These are phyloP conservation scores for Diaporthe australafricana DNA, from an alignment of 2,329 filamentous ascomycete species.

Conservation along the genomic window DNA sequence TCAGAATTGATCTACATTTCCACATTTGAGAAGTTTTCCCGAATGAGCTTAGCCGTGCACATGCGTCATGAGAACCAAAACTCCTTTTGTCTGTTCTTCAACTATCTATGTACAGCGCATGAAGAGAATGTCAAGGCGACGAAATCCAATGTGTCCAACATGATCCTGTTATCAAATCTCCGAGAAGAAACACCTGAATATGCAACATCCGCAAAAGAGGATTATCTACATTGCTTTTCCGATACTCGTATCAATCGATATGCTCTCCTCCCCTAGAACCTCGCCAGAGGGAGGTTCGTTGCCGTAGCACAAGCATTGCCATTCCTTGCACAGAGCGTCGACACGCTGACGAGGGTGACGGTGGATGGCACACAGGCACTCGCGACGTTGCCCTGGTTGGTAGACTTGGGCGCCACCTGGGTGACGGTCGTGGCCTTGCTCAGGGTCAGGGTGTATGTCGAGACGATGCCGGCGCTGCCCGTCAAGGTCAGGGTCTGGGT, in stretches of 20 bases:
- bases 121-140: background rate
- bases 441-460: constrained; percentile 35
- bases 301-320: constrained; percentile 30
- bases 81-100: background rate
- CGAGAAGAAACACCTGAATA: background rate
- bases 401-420: constrained; percentile 20
- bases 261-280: background rate
- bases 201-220: background rate
- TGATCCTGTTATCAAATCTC: background rate
- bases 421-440: constrained; percentile 27
- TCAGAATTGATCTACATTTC: no score
- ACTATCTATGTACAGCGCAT: background rate
- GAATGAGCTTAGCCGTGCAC: background rate
- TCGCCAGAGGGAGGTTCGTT: constrained; percentile 24
- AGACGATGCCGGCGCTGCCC: constrained; percentile 28
- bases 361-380: constrained; percentile 32
- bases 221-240: background rate
- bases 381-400: constrained; percentile 1
- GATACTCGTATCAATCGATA: background rate
- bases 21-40: background rate
- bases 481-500: constrained; percentile 34
- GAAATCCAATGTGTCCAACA: background rate
- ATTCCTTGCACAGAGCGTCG: constrained; percentile 31
- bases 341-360: constrained; percentile 34
- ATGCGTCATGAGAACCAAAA: background rate